Percentiles rank a stretch among this genome's conserved stretches.
phyloP scores from a whole-genome alignment of 192 early-diverging fungal species.

The Helicostylum pulchrum region DNA sequence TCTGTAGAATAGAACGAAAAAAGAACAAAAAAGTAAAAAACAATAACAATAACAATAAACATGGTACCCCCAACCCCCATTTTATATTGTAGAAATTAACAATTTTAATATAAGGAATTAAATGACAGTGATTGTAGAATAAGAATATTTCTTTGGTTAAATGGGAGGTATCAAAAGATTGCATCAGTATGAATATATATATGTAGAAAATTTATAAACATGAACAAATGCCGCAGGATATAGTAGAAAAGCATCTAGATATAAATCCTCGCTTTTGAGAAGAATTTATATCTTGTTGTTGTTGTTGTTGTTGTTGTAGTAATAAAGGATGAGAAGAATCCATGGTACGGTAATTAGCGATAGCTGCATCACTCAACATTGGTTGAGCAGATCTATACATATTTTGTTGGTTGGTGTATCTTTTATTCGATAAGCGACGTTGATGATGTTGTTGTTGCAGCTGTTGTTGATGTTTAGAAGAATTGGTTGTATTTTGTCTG shows the following conservation, averaged over 20 bases:
- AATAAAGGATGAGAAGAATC: slow-evolving; percentile 12
- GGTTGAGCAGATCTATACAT: slow-evolving; percentile 12
- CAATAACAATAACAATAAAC: neutral
- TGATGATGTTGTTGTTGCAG: too few relatives aligned
- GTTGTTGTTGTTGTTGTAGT: slow-evolving; percentile 9
- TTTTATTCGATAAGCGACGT: slow-evolving; percentile 1
- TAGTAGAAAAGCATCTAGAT: slow-evolving; percentile 1
- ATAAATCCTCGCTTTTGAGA: slow-evolving; percentile 10
- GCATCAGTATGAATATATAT: slow-evolving; percentile 11
- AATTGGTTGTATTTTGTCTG: neutral
- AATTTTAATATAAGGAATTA: neutral
- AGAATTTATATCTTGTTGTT: slow-evolving; percentile 7
- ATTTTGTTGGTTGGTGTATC: slow-evolving; percentile 1
- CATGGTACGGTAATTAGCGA: slow-evolving; percentile 15
- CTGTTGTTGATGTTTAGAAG: neutral
- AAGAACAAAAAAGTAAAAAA: too few relatives aligned
- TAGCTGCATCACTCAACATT: slow-evolving; percentile 7
- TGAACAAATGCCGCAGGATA: slow-evolving; percentile 13
- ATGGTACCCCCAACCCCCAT: slow-evolving; percentile 47
- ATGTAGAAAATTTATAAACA: slow-evolving; percentile 3
- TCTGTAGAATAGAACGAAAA: too few relatives aligned
- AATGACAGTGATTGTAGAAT: slow-evolving; percentile 1
- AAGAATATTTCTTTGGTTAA: neutral
- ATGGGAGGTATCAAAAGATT: slow-evolving; percentile 4
- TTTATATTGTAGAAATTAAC: slow-evolving; percentile 23